Evolutionary conservation across 805 yeast genomes (phyloP).

Genomic region (Wickerhamiella azyma): DNA sequence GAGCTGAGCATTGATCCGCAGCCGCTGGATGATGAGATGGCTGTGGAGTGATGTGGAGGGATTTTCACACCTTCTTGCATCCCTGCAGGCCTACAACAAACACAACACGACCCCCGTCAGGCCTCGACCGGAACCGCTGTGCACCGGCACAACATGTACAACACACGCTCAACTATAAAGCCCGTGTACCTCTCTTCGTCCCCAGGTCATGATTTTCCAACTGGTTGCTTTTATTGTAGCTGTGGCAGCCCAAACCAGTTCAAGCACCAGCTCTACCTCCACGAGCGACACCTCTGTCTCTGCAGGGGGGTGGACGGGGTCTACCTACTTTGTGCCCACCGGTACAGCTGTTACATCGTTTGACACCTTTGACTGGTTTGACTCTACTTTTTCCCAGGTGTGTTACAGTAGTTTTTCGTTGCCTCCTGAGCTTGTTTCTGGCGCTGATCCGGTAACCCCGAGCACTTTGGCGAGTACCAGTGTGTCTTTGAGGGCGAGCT

Average conservation of each 20-base stretch:
- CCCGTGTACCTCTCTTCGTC: neutral
- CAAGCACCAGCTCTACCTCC: no score
- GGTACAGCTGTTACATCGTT: neutral
- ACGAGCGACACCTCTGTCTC: neutral
- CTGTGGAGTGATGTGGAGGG: neutral
- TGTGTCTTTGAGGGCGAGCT: no score
- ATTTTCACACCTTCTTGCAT: no score
- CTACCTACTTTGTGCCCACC: neutral
- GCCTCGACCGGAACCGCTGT: no score
- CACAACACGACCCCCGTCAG: neutral
- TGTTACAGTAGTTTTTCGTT: neutral
- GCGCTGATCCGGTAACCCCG: neutral
- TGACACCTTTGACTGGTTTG: constrained; percentile 4
- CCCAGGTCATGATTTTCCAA: neutral
- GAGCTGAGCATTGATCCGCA: constrained; percentile 13
- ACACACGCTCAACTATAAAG: neutral
- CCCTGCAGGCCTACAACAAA: no score
- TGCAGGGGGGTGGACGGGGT: neutral
- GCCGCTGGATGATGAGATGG: neutral
- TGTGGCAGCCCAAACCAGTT: neutral
- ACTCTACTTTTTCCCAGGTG: neutral
- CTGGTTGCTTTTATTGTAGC: neutral
- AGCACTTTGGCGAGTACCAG: neutral
- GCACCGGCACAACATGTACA: neutral
- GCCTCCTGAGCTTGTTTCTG: neutral